Conservation (phyloP, 331 rosid species). For the Saraca asoca region DNA sequence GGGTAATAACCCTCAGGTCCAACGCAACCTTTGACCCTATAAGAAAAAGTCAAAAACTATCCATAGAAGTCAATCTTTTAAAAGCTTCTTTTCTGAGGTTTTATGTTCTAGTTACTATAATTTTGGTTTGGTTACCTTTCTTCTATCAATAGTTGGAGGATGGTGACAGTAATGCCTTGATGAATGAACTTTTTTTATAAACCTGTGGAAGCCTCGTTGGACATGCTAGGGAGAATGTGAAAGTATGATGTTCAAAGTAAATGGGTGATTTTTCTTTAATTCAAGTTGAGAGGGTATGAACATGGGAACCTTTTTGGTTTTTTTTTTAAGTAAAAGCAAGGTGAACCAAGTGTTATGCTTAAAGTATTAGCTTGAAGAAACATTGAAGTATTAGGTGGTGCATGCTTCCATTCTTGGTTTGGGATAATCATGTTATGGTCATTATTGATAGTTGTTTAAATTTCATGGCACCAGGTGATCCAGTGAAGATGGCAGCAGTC, state of each 20-base stretch:
- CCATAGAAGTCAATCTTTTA: not conserved
- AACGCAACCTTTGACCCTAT: not conserved
- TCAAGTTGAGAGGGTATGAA: too few species aligned
- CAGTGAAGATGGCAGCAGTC: conserved; percentile 83
- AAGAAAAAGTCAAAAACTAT: not conserved
- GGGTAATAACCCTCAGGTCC: not conserved
- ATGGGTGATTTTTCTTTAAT: too few species aligned
- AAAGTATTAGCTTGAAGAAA: too few species aligned
- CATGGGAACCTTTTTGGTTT: too few species aligned
- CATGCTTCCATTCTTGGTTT: not conserved
- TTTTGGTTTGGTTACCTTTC: not conserved
- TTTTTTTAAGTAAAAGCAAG: too few species aligned
- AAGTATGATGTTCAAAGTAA: not conserved
- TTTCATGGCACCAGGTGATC: conserved; percentile 69
- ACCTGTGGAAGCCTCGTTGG: not conserved
- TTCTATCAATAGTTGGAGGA: not conserved
- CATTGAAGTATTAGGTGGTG: not conserved
- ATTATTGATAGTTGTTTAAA: conserved; percentile 18
- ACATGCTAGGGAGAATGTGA: too few species aligned
- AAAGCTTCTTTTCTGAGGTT: too few species aligned
- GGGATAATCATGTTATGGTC: not conserved
- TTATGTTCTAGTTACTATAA: too few species aligned
- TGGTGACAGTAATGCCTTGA: not conserved
- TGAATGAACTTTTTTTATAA: not conserved
- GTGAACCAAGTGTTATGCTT: too few species aligned